phyloP scores from a whole-genome alignment of 306 rosid species.

The Acacia acuminata region DNA sequence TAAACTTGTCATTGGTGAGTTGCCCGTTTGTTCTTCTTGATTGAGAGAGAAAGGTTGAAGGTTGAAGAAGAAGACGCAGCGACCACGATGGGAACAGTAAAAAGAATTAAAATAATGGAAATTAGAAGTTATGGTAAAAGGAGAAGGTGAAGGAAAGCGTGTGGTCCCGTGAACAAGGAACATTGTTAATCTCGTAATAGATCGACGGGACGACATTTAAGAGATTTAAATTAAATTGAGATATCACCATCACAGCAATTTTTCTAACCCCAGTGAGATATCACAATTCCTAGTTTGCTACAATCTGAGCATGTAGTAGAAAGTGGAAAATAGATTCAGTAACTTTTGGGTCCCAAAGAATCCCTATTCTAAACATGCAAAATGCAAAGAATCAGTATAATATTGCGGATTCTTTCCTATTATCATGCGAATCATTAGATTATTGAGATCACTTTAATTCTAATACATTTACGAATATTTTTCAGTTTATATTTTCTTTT shows the following conservation, averaged over 20 bases:
- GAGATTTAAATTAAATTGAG: background rate
- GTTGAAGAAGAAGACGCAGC: slow-evolving; percentile 18
- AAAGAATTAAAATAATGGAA: background rate
- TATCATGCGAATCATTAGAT: background rate
- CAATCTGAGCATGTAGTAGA: background rate
- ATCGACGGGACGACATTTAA: background rate
- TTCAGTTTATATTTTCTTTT: background rate
- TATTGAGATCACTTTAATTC: background rate
- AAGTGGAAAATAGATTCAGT: background rate
- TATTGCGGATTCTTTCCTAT: background rate
- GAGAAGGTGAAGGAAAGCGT: background rate
- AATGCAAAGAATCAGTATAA: background rate
- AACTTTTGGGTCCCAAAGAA: no score
- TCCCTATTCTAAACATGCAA: no score
- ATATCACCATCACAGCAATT: background rate
- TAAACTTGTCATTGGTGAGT: slow-evolving; percentile 30
- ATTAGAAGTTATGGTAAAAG: background rate
- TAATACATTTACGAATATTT: background rate
- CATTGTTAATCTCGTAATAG: background rate
- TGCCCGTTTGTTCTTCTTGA: slow-evolving; percentile 35
- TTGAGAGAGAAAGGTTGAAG: slow-evolving; percentile 28
- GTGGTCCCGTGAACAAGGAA: background rate
- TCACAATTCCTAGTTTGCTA: background rate
- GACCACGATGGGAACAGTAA: background rate
- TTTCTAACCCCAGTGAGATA: background rate